A percentile compares a stretch with the other conserved stretches of the same genome.
Evolutionary conservation across 192 early-diverging fungal genomes (phyloP).

Genomic region (Coemansia sp.): DNA sequence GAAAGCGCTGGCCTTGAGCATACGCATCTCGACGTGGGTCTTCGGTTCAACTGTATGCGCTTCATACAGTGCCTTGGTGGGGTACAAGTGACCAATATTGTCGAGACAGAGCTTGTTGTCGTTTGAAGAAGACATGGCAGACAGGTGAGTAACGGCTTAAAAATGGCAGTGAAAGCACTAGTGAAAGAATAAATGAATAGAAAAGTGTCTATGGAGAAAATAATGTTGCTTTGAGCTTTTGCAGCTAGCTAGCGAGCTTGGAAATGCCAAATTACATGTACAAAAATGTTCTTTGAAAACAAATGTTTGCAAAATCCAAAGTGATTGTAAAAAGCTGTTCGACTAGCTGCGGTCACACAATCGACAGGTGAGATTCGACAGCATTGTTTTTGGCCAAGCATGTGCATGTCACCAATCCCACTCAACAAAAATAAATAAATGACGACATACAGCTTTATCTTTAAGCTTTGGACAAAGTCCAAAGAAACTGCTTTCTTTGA

Average conservation of each 20-base stretch:
- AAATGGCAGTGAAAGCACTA: not conserved
- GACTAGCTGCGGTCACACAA: too few species aligned
- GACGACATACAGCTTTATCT: not conserved
- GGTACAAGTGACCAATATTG: not conserved
- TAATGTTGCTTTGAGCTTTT: too few species aligned
- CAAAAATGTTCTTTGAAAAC: too few species aligned
- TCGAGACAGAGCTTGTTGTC: not conserved
- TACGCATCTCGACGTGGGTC: not conserved
- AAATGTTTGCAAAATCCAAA: too few species aligned
- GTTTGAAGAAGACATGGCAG: not conserved
- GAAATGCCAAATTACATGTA: too few species aligned
- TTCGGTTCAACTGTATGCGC: not conserved
- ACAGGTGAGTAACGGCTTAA: not conserved
- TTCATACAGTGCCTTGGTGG: not conserved
- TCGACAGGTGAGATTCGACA: too few species aligned
- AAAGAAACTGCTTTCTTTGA: not conserved
- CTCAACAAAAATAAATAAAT: not conserved
- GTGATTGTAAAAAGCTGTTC: too few species aligned
- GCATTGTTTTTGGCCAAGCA: too few species aligned
- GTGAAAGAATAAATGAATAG: not conserved
- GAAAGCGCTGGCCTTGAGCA: not conserved
- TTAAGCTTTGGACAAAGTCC: not conserved
- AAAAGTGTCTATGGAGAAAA: not conserved
- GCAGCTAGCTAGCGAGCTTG: too few species aligned
- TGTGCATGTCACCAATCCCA: too few species aligned